Base-by-base conservation (phyloP, 768 basidiomycete species). In the Xanthoconium stramineum region DNA sequence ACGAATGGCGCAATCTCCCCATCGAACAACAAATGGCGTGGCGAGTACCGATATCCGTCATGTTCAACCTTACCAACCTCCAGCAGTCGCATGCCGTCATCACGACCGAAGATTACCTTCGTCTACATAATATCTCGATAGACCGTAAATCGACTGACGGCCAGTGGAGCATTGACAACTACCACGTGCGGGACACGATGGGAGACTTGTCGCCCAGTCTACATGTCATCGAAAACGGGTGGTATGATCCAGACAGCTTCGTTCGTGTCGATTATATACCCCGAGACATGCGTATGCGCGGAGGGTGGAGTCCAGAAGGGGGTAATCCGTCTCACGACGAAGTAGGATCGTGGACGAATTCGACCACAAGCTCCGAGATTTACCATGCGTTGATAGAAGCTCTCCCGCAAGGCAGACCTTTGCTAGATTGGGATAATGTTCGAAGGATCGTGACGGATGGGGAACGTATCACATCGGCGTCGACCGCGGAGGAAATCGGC, bases 61-160 rank as follows among this genome's bases (percentile, higher is more conserved):
- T 80, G 79, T 66, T 80, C 55, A 75, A 80, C 61, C 45, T 80
- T 14, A 71, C 77, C 3, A 71, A 72, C 55, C 66, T 79, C 19
- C 74, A 67, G 36, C 55, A 64, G 42, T 60, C 65, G 0, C 72
- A 79, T 33, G 60, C 74, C 10, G 71, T 80, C 33, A 61, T 80
- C 57, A 74, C 75, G 3, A 67, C 71, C 19, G 63, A 72, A 6
- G 79, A 79, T 17, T 80, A 76, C 57, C 64, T 80, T 57, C 71
- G 73, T 14, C 63, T 79, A 30, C 75, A 80, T 38, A 67, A 69
- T 28, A 68, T 74, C 14, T 66, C 70, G 6, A 59, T 63, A 3
- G 57, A 60, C 17, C 24, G 60, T 20, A 79, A 80, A 58, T 65
- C 67, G 40, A 64, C 67, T 24, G 69, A 68, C 44, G 79, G 78